Conservation (phyloP, 2,329 filamentous ascomycete genomes). For the Emericellopsis atlantica region DNA sequence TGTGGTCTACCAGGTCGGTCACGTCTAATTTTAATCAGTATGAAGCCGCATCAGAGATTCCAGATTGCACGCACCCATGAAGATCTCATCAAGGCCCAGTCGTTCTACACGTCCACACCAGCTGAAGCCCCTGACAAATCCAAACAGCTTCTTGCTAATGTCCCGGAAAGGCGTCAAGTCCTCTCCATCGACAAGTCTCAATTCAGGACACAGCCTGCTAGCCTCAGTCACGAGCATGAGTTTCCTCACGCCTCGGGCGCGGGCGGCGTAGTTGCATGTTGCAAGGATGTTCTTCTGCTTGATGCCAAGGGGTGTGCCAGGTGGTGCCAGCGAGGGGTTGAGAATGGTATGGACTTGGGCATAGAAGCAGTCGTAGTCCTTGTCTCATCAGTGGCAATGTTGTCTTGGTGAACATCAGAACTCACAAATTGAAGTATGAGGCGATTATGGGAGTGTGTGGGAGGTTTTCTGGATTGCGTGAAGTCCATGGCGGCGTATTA, state of each 20-base stretch:
- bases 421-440: conserved; percentile 74
- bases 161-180: conserved; percentile 77
- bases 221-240: conserved; percentile 78
- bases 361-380: conserved; percentile 90
- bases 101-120: conserved; percentile 73
- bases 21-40: conserved; percentile 53
- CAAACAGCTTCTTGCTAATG: conserved; percentile 69
- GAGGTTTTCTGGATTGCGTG: neutral
- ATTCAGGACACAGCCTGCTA: conserved; percentile 65
- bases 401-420: conserved; percentile 3
- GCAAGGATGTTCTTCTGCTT: conserved; percentile 90
- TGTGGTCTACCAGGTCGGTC: conserved; percentile 77
- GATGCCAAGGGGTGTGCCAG: conserved; percentile 60
- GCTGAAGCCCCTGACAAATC: conserved; percentile 57
- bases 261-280: conserved; percentile 89
- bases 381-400: neutral
- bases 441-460: conserved; percentile 37
- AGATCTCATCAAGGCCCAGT: conserved; percentile 82
- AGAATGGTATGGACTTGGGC: conserved; percentile 80
- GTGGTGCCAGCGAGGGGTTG: conserved; percentile 53
- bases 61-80: conserved; percentile 23
- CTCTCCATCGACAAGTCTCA: conserved; percentile 78
- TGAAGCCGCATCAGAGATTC: too few relatives aligned
- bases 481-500: too few relatives aligned
- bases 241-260: conserved; percentile 62